Base-by-base conservation (phyloP, 2,329 filamentous ascomycete species). In the Ceratocystis alfenasii region DNA sequence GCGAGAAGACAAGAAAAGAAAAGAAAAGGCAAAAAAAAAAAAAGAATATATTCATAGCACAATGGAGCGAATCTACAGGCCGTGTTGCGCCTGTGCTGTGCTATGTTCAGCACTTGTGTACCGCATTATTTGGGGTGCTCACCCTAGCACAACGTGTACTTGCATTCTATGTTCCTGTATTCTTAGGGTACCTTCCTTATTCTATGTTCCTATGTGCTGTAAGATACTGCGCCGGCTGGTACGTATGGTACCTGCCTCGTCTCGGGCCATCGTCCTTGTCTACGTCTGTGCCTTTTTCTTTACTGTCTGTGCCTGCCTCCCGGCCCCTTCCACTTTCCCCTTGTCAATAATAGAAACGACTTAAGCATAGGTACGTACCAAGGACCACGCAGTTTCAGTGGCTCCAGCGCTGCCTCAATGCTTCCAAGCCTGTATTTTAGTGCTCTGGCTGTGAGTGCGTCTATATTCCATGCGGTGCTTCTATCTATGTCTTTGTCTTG, bases 291-390 rank as follows among this genome's bases (percentile, higher is more conserved):
- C 53, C 53, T 57, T 57, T 28, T 57, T 28, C 20, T 22, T 30
- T 33, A 28, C 22, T n/a, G 53, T 57, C 25, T 57, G 28, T 57
- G 25, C 22, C 53, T 57, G 15, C 53, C 25, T 57, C 53, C 53
- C 53, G 53, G 20, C 53, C 53, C 53, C 53, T 28, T 57, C 53
- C 53, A 22, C 53, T 6, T 57, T 33, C 53, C 53, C 53, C 53
- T 33, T 57, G 53, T 57, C 53, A 57, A 57, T 57, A 57, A 57
- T 57, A 57, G 53, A 57, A 57, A 5, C 12, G 1, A 8, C 48
- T 7, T 22, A 53, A 22, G 22, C n/a, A 8, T 25, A 53, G 48
- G 28, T 28, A 28, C 28, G 48, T 17, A 53, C 20, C 48, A 53
- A 22, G n/a, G 7, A 22, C n/a, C 17, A 22, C 3, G 22, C 7